Evolutionary conservation across 1,284 basidiomycete genomes (phyloP), one percentile per base, ranked within the genome.

Genomic region (Paramarasmius palmivorus): DNA sequence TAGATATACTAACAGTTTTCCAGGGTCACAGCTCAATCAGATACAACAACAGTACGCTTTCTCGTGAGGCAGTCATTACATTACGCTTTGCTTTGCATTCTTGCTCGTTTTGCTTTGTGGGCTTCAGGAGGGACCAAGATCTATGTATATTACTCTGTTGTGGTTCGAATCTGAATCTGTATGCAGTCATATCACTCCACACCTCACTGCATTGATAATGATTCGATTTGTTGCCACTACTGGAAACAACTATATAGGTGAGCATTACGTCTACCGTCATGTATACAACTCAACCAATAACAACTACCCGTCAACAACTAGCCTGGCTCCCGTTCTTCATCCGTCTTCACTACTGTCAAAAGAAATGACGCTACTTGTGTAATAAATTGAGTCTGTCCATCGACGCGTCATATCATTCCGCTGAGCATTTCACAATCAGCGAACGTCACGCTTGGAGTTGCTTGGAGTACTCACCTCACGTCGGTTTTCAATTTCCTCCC

Each of bases 371-470:
- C 36, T 49, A 50, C 60, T 56, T 34, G 61, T 59, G 47, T 60
- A 56, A 49, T 69, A 70, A 42, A 70, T 62, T 7, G 69, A 70
- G 56, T 67, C 63, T 14, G 67, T 64, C 71, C 71, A 73, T 55
- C 64, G 59, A 23, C 70, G 64, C 25, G 66, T 68, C 52, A 65
- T 57, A 53, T 57, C 61, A 44, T 57, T 57, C 57, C 56, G 55
- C 64, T 68, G 52, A 26, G 34, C 42, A 17, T 45, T 32, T 44
- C 25, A 39, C 47, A 12, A 55, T 53, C 22, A 39, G 8, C 2
- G 2, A 12, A 42, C 37, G 23, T 38, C 4, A 15, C 20, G 23
- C n/a, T 15, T 22, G 15, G 25, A 37, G 8, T 19, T 19, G 3
- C 17, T 19, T 9, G 14, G 10, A 29, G 6, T 15, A 44, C 55